Evolutionary conservation across 2,329 filamentous ascomycete species (phyloP).

Genomic region (Hypoxylon sp.): DNA sequence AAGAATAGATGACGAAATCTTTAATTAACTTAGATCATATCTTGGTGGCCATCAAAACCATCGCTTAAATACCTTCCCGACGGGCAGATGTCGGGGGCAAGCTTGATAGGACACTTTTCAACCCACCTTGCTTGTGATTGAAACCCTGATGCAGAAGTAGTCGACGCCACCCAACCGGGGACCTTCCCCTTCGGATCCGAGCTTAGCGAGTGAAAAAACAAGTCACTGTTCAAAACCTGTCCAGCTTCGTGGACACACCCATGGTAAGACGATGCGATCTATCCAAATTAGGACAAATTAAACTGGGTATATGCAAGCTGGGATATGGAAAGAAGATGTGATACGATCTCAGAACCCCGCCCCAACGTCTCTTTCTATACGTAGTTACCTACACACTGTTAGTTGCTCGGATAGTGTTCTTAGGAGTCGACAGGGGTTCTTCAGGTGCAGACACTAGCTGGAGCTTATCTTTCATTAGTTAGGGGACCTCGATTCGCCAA

Average conservation of each 20-base stretch:
- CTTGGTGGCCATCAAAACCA: background rate
- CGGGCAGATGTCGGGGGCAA: conserved; percentile 2
- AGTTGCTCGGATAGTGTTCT: conserved; percentile 22
- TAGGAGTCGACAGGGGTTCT: conserved; percentile 2
- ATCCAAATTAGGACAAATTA: conserved; percentile 18
- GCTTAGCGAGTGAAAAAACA: conserved; percentile 23
- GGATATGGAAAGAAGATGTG: conserved; percentile 9
- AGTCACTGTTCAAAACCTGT: background rate
- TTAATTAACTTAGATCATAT: conserved; percentile 5
- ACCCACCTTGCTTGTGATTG: conserved; percentile 21
- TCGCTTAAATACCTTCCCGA: conserved; percentile 11
- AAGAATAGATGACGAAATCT: conserved; percentile 6
- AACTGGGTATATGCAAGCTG: conserved; percentile 12
- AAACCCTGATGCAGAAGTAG: conserved; percentile 30
- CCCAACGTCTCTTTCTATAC: conserved; percentile 7
- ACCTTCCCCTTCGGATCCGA: conserved; percentile 30
- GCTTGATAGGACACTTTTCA: conserved; percentile 24
- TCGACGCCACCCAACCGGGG: conserved; percentile 32
- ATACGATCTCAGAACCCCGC: conserved; percentile 30
- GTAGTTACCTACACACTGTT: conserved; percentile 18
- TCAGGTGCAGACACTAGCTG: conserved; percentile 1
- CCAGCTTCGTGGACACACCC: conserved; percentile 4
- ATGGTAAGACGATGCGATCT: conserved; percentile 25
- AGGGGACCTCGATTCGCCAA: conserved; percentile 10
- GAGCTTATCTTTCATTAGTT: background rate